These are phyloP conservation scores for Kazachstania psychrophila DNA, from an alignment of 805 yeast species.

Conservation along the genomic window DNA sequence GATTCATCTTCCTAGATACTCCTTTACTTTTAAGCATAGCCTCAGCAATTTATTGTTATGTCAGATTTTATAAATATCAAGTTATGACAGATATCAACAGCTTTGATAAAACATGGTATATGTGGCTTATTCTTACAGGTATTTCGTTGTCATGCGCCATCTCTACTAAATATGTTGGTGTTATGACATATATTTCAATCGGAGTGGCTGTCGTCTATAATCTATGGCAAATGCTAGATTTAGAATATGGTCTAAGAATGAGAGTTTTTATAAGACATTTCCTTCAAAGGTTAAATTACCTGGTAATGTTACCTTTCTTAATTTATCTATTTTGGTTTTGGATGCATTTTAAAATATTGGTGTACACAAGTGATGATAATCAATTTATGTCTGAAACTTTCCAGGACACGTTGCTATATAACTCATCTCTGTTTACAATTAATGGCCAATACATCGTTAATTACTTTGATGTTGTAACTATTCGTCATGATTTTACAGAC, in stretches of 20 bases:
- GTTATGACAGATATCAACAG: constrained; percentile 42
- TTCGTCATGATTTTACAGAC: constrained; percentile 71
- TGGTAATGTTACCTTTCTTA: constrained; percentile 73
- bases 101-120: constrained; percentile 72
- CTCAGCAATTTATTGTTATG: constrained; percentile 64
- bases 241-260: constrained; percentile 51
- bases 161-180: constrained; percentile 93
- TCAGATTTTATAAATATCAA: constrained; percentile 60
- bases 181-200: constrained; percentile 76
- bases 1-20: constrained; percentile 86
- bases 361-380: constrained; percentile 91
- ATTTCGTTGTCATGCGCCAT: constrained; percentile 81
- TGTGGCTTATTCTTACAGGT: constrained; percentile 80
- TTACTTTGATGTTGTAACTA: constrained; percentile 65
- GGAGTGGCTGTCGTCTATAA: constrained; percentile 81
- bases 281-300: constrained; percentile 56
- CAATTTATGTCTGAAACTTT: constrained; percentile 85
- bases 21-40: constrained; percentile 80
- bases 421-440: constrained; percentile 43
- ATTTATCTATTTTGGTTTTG: constrained; percentile 86
- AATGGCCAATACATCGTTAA: constrained; percentile 60
- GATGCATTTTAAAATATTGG: constrained; percentile 75
- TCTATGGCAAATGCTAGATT: constrained; percentile 77
- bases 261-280: constrained; percentile 58
- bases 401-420: constrained; percentile 84